Base-by-base conservation (phyloP, 768 basidiomycete genomes). In the Boletus eberwhitei region DNA sequence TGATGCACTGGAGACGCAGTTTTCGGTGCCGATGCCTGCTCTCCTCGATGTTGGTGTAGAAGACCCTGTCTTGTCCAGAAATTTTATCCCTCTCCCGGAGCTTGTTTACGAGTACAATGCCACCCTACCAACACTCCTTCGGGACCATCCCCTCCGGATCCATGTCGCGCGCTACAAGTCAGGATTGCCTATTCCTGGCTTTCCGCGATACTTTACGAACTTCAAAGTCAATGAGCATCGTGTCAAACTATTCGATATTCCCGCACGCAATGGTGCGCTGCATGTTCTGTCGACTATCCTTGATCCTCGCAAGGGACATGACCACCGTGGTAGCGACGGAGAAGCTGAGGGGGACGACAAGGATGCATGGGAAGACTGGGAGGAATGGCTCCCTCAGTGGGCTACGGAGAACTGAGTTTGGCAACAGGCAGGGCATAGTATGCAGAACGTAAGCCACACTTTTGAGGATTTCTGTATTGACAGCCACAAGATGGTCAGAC, bases 321-420 rank as follows among this genome's bases (percentile, higher is more conserved):
- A 29, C 42, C 34, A 45, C 29, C 29, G n/a, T 12, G 21, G 14
- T 3, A 26, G 19, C 16, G 17, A 22, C 35, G 32, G 43, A 49
- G 26, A 34, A 21, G 13, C n/a, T 2, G 48, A 38, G n/a, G 48
- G n/a, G 26, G 32, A 26, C 4, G 26, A 32, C 21, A 19, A 40
- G 8, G 21, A 41, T 16, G 29, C 43, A 17, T 59, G 58, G 58
- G 58, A 59, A 24, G 43, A 49, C 8, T 59, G 58, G 58, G 58
- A 59, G 26, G 52, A 46, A 8, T 59, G 58, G 58, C 52, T 59
- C 26, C 58, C 58, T 16, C 58, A 38, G 35, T 59, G 58, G 58
- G 58, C 58, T 36, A 36, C 39, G 41, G 53, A 59, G 26, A 22
- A 59, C 32, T 61, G 37, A 60, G 34, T 13, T 3, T 29, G 7